Conservation (phyloP, 805 yeast genomes). For the Kluyveromyces wickerhamii region DNA sequence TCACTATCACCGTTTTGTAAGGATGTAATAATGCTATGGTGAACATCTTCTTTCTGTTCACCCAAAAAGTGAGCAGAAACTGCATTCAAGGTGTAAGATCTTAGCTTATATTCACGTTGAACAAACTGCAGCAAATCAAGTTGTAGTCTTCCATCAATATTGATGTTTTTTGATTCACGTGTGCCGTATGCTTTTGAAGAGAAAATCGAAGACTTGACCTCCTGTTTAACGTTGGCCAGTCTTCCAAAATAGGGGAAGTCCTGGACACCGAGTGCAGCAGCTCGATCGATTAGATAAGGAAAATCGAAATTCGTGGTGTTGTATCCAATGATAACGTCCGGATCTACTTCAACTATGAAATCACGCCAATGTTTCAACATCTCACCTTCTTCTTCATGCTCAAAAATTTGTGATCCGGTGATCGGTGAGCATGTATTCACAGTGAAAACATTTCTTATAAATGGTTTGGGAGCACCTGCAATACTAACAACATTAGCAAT, state of each 20-base stretch:
- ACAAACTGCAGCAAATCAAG: slow-evolving; percentile 85
- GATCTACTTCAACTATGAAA: slow-evolving; percentile 76
- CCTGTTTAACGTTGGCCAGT: slow-evolving; percentile 58
- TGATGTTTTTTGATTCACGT: slow-evolving; percentile 81
- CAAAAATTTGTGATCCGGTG: slow-evolving; percentile 85
- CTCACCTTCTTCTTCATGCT: slow-evolving; percentile 65
- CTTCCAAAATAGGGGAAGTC: slow-evolving; percentile 86
- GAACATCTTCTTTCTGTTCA: slow-evolving; percentile 98
- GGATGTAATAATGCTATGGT: slow-evolving; percentile 91
- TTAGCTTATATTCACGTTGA: slow-evolving; percentile 88
- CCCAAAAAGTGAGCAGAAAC: slow-evolving; percentile 90
- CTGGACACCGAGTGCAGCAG: slow-evolving; percentile 55
- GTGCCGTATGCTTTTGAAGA: slow-evolving; percentile 96
- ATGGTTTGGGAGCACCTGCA: slow-evolving; percentile 72
- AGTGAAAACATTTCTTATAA: slow-evolving; percentile 90
- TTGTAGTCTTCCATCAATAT: slow-evolving; percentile 94
- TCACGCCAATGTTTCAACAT: slow-evolving; percentile 84
- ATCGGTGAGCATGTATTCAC: slow-evolving; percentile 87
- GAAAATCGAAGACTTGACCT: slow-evolving; percentile 71
- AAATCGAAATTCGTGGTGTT: slow-evolving; percentile 91
- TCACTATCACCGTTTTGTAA: slow-evolving; percentile 88
- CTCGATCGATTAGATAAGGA: slow-evolving; percentile 87
- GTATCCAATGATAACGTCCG: slow-evolving; percentile 95
- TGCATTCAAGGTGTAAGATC: slow-evolving; percentile 91
- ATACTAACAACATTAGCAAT: slow-evolving; percentile 90